These are phyloP conservation scores for Neurospora sp. DNA, from an alignment of 495 filamentous ascomycete genomes.

Conservation along the genomic window DNA sequence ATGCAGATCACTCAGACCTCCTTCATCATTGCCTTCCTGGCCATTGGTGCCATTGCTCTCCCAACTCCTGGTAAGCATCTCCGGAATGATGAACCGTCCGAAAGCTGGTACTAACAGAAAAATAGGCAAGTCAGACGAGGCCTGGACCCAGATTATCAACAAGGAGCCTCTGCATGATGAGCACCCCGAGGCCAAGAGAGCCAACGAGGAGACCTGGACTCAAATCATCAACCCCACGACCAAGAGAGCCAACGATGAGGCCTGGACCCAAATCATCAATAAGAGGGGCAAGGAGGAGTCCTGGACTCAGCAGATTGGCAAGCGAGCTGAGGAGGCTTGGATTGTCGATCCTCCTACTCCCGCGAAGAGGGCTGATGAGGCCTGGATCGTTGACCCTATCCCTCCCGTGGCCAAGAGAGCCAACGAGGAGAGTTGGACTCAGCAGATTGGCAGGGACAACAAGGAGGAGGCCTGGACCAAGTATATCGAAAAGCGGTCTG, in stretches of 20 bases:
- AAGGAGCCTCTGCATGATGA: background rate
- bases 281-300: background rate
- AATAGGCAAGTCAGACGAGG: background rate
- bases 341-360: background rate
- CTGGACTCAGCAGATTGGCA: background rate
- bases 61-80: background rate
- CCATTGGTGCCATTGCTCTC: background rate
- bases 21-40: conserved; percentile 1
- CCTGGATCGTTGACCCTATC: background rate
- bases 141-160: background rate
- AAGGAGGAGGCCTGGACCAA: background rate
- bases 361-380: background rate
- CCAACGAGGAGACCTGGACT: background rate
- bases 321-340: background rate
- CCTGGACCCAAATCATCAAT: background rate
- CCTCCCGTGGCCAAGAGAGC: background rate
- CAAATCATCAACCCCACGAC: background rate
- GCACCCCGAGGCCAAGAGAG: background rate
- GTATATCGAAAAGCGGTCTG: background rate
- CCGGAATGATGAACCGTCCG: background rate
- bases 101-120: background rate
- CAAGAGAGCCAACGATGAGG: background rate
- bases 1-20: background rate
- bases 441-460: background rate
- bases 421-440: background rate